Conservation (phyloP, 352 stramenopile genomes). For the Pythium phragmiticola region DNA sequence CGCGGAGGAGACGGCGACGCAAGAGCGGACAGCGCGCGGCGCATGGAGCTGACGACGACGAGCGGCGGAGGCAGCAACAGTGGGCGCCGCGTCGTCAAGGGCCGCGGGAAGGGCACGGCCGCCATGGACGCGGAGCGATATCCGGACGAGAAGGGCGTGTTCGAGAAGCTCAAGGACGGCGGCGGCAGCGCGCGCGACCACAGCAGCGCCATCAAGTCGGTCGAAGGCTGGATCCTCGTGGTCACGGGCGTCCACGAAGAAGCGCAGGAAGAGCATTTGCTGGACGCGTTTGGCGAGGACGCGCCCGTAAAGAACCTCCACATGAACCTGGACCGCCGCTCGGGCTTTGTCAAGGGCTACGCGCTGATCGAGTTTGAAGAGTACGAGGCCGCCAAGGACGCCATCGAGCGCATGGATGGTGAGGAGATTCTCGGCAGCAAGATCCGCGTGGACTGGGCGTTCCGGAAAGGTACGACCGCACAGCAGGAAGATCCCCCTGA, state of each 20-base stretch:
- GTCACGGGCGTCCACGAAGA: slow-evolving; percentile 95
- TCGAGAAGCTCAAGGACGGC: slow-evolving; percentile 62
- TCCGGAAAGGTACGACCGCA: slow-evolving; percentile 58
- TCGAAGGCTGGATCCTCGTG: slow-evolving; percentile 97
- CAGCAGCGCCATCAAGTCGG: slow-evolving; percentile 68
- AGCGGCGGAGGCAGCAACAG: neutral
- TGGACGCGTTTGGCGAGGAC: slow-evolving; percentile 94
- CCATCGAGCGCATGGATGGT: slow-evolving; percentile 92
- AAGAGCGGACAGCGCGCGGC: slow-evolving; percentile 8
- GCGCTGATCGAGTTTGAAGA: slow-evolving; percentile 93
- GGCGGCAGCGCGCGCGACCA: slow-evolving; percentile 30
- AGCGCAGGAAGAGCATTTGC: slow-evolving; percentile 95
- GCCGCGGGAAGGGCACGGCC: slow-evolving; percentile 56
- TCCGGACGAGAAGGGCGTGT: slow-evolving; percentile 67
- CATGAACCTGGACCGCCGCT: slow-evolving; percentile 94
- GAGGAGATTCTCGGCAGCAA: slow-evolving; percentile 88
- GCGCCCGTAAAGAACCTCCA: slow-evolving; percentile 96
- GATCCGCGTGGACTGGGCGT: slow-evolving; percentile 95
- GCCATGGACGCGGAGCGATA: slow-evolving; percentile 81
- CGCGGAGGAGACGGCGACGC: neutral
- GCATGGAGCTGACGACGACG: slow-evolving; percentile 24
- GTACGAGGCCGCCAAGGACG: slow-evolving; percentile 88
- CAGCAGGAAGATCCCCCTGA: too few relatives aligned
- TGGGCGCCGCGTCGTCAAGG: slow-evolving; percentile 48
- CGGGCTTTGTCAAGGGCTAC: slow-evolving; percentile 96